phyloP scores from a whole-genome alignment of 768 basidiomycete species.

The Clathrus columnatus region DNA sequence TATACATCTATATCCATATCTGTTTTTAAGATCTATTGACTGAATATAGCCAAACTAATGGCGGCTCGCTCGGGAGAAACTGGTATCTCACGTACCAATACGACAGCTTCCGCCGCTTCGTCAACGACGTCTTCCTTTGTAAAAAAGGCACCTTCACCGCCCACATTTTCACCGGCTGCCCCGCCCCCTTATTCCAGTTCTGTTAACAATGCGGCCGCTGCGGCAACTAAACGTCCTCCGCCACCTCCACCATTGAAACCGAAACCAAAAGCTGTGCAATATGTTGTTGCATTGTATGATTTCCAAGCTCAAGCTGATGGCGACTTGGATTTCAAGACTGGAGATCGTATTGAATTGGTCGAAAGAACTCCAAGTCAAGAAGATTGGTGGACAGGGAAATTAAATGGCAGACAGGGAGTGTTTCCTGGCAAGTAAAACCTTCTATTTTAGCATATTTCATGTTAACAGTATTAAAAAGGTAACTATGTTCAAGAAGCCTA shows the following conservation, averaged over 20 bases:
- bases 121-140: constrained; percentile 23
- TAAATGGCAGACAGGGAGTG: constrained; percentile 77
- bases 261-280: constrained; percentile 69
- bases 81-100: constrained; percentile 19
- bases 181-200: constrained; percentile 39
- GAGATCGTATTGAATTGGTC: constrained; percentile 86
- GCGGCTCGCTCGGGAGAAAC: constrained; percentile 30
- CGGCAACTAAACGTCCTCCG: constrained; percentile 70
- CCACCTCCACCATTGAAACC: constrained; percentile 90
- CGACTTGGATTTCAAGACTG: constrained; percentile 81
- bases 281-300: constrained; percentile 91
- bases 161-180: constrained; percentile 28
- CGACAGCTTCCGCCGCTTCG: constrained; percentile 22
- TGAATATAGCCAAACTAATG: constrained; percentile 53
- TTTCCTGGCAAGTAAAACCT: constrained; percentile 67
- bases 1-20: not conserved
- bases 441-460: not conserved
- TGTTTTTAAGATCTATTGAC: too few relatives aligned
- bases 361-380: constrained; percentile 74
- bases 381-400: constrained; percentile 95
- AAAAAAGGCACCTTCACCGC: constrained; percentile 45
- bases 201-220: constrained; percentile 30
- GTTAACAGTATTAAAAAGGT: constrained; percentile 29
- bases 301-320: constrained; percentile 93
- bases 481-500: constrained; percentile 60